A percentile compares a stretch with the other conserved stretches of the same genome.
These are phyloP conservation scores for Colletotrichum agaves DNA, from an alignment of 2,329 filamentous ascomycete genomes.

Conservation along the genomic window DNA sequence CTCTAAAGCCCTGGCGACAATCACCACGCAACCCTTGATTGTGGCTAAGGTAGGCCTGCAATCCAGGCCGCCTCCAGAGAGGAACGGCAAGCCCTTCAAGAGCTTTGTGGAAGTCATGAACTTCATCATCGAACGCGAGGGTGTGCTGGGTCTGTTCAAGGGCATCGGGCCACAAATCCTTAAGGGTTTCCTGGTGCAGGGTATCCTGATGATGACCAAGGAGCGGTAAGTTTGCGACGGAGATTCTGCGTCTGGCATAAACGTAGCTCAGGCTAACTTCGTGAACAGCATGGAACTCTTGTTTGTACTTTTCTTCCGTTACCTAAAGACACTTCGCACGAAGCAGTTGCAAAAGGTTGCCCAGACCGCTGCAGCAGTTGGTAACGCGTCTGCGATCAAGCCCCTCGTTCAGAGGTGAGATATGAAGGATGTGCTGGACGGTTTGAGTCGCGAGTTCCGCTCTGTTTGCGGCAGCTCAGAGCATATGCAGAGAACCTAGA, in stretches of 20 bases:
- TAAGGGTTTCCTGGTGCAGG: slow-evolving; percentile 94
- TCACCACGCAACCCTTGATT: slow-evolving; percentile 93
- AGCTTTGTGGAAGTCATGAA: slow-evolving; percentile 94
- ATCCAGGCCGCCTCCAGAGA: slow-evolving; percentile 85
- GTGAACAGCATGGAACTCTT: slow-evolving; percentile 80
- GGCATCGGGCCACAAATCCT: slow-evolving; percentile 93
- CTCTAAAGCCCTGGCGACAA: slow-evolving; percentile 91
- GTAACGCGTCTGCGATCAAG: slow-evolving; percentile 11
- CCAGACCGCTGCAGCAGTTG: slow-evolving; percentile 65
- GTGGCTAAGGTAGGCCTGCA: slow-evolving; percentile 98
- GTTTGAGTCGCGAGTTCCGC: too few species aligned
- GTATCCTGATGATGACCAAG: slow-evolving; percentile 99
- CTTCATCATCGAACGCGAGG: slow-evolving; percentile 92
- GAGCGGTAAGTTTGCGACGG: slow-evolving; percentile 72
- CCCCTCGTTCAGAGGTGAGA: slow-evolving; percentile 1
- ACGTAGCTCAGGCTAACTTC: slow-evolving; percentile 3
- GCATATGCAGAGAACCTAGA: background rate
- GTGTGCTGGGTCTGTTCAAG: slow-evolving; percentile 87
- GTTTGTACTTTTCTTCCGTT: slow-evolving; percentile 88
- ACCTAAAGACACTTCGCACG: slow-evolving; percentile 76
- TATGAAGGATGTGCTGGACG: background rate
- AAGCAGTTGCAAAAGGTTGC: slow-evolving; percentile 76
- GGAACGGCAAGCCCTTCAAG: slow-evolving; percentile 91
- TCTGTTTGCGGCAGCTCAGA: background rate
- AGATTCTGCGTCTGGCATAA: background rate